These are phyloP conservation scores for Sphagnum magellanicum DNA, from an alignment of 228 moss, liverwort and hornwort genomes.

Conservation along the genomic window DNA sequence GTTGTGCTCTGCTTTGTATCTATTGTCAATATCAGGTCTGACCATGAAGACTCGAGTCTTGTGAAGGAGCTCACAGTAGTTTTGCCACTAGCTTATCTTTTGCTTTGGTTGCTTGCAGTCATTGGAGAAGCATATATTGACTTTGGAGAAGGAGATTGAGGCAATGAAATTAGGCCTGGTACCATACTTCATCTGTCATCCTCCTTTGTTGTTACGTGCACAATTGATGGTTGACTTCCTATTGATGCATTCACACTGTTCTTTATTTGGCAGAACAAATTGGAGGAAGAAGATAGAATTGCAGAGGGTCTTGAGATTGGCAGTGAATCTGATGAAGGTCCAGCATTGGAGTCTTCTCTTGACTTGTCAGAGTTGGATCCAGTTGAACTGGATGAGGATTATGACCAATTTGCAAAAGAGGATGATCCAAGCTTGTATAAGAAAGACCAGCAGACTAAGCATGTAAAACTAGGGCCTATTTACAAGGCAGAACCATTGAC, in stretches of 20 bases:
- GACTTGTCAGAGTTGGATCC: not conserved
- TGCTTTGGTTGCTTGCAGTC: conserved; percentile 33
- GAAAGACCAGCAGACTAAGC: conserved; percentile 21
- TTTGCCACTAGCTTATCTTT: too few species aligned
- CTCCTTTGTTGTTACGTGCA: not conserved
- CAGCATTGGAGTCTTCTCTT: not conserved
- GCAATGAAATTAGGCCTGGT: conserved; percentile 81
- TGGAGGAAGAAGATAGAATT: conserved; percentile 24
- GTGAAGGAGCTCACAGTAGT: too few species aligned
- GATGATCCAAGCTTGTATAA: conserved; percentile 16
- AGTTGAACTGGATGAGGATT: conserved; percentile 13
- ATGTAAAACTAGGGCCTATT: conserved; percentile 32
- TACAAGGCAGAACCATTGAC: conserved; percentile 80
- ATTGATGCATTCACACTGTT: not conserved
- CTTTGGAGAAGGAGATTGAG: conserved; percentile 69
- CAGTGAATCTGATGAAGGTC: conserved; percentile 5
- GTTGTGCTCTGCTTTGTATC: too few species aligned
- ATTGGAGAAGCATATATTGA: conserved; percentile 71
- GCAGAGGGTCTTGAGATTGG: conserved; percentile 14
- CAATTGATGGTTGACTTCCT: not conserved
- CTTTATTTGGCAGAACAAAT: conserved; percentile 24
- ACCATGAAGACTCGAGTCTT: too few species aligned
- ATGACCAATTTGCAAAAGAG: conserved; percentile 33
- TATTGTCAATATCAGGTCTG: too few species aligned
- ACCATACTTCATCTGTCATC: conserved; percentile 5